Percentiles rank a stretch among this genome's conserved stretches.
Evolutionary conservation across 352 stramenopile species (phyloP).

Genomic region (Globisporangium splendens): DNA sequence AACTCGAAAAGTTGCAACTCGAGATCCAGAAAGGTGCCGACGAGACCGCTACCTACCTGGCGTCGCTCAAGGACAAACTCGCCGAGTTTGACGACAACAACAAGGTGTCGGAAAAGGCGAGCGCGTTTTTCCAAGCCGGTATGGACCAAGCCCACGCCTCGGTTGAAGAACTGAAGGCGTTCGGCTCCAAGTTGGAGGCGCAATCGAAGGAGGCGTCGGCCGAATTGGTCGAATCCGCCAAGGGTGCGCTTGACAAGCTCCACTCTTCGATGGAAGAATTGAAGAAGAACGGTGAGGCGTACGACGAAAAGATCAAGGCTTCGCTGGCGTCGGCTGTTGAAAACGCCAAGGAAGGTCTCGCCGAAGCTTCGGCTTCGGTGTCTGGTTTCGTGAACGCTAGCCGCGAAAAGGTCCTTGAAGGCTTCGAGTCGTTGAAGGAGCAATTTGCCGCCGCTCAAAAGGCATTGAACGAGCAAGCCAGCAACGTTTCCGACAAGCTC

Average conservation of each 20-base stretch:
- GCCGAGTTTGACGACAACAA: conserved; percentile 38
- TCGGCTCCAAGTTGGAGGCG: conserved; percentile 11
- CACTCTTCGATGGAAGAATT: conserved; percentile 10
- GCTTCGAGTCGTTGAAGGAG: conserved; percentile 37
- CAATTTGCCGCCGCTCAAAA: conserved; percentile 23
- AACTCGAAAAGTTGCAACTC: conserved; percentile 33
- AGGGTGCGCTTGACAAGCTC: conserved; percentile 11
- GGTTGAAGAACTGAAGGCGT: conserved; percentile 26
- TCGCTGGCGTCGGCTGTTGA: conserved; percentile 16
- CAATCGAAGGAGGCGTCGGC: conserved; percentile 8
- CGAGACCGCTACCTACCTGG: conserved; percentile 28
- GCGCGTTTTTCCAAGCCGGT: conserved; percentile 31
- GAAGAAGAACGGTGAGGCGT: conserved; percentile 13
- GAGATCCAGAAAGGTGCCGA: conserved; percentile 25
- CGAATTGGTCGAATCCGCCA: conserved; percentile 7
- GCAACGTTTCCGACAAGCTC: conserved; percentile 1
- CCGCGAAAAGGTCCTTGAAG: conserved; percentile 28
- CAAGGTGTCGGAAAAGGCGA: conserved; percentile 29
- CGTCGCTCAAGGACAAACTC: conserved; percentile 38
- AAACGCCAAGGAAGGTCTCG: conserved; percentile 24
- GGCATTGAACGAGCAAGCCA: conserved; percentile 17
- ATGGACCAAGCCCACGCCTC: conserved; percentile 33
- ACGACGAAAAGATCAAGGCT: conserved; percentile 17
- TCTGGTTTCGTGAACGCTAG: conserved; percentile 21
- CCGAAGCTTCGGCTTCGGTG: conserved; percentile 13